A percentile compares a stretch with the other conserved stretches of the same genome.
These are phyloP conservation scores for Vitis rupestris DNA, from an alignment of 164 flowering plant species.

Conservation along the genomic window DNA sequence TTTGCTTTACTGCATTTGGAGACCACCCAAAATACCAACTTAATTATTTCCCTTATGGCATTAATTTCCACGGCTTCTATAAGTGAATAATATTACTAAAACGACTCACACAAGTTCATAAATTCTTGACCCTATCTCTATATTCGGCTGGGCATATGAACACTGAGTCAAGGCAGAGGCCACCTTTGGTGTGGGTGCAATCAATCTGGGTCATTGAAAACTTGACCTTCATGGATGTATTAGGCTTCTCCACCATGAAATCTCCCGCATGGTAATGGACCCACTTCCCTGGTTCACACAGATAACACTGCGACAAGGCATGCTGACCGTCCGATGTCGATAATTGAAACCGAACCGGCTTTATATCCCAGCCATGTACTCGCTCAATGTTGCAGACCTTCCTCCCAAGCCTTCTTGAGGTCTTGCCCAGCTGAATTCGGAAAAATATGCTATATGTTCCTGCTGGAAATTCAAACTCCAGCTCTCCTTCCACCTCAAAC, in stretches of 20 bases:
- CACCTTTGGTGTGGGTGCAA: conserved; percentile 88
- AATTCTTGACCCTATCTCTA: conserved; percentile 18
- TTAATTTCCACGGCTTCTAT: too few species aligned
- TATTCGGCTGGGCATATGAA: conserved; percentile 46
- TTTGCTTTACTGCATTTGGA: too few species aligned
- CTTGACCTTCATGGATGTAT: conserved; percentile 37
- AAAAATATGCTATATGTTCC: conserved; percentile 59
- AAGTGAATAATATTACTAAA: too few species aligned
- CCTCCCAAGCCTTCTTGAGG: conserved; percentile 46
- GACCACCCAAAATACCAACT: too few species aligned
- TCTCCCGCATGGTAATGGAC: conserved; percentile 60
- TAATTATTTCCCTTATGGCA: too few species aligned
- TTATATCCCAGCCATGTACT: conserved; percentile 84
- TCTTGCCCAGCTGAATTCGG: conserved; percentile 64
- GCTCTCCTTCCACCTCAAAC: conserved; percentile 65
- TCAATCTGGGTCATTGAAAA: conserved; percentile 84
- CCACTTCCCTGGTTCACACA: conserved; percentile 59
- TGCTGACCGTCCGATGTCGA: conserved; percentile 62
- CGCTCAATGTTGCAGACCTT: conserved; percentile 47
- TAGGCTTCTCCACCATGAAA: conserved; percentile 37
- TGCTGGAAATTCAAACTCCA: conserved; percentile 63
- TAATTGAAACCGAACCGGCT: conserved; percentile 66
- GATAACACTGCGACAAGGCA: conserved; percentile 38
- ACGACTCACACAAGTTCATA: too few species aligned
- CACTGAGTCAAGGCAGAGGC: conserved; percentile 71